A percentile compares a stretch with the other conserved stretches of the same genome.
Conservation (phyloP, 1,284 basidiomycete species). For the Cutaneotrichosporon cutaneum region DNA sequence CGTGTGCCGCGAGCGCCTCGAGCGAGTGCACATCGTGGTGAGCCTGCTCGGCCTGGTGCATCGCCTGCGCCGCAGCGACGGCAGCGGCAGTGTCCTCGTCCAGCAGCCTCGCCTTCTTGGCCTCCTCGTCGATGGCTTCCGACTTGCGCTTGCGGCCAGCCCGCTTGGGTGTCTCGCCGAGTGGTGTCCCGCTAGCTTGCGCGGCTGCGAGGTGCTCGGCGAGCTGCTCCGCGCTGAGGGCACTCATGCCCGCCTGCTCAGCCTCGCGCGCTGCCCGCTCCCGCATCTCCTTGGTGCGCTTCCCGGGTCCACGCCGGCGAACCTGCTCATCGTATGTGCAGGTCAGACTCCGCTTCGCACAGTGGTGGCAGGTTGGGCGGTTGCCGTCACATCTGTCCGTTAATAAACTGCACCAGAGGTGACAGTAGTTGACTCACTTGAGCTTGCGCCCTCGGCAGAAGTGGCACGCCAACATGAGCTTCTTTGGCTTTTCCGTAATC, state of each 20-base stretch:
- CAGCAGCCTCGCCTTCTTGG: slow-evolving; percentile 19
- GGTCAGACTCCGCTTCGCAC: slow-evolving; percentile 35
- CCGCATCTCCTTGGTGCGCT: slow-evolving; percentile 53
- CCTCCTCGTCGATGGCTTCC: slow-evolving; percentile 20
- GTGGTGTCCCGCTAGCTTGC: slow-evolving; percentile 6
- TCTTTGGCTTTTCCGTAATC: slow-evolving; percentile 33
- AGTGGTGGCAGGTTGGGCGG: slow-evolving; percentile 41
- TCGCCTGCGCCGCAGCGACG: slow-evolving; percentile 17
- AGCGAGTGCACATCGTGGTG: slow-evolving; percentile 11
- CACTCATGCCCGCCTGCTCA: slow-evolving; percentile 32
- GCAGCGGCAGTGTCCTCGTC: slow-evolving; percentile 23
- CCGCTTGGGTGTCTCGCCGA: slow-evolving; percentile 21
- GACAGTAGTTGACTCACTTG: slow-evolving; percentile 41
- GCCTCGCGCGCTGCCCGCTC: slow-evolving; percentile 43
- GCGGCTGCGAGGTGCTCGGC: slow-evolving; percentile 20
- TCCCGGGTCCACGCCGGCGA: slow-evolving; percentile 54
- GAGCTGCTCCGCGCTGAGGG: slow-evolving; percentile 15
- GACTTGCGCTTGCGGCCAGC: slow-evolving; percentile 25
- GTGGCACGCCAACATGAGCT: slow-evolving; percentile 53
- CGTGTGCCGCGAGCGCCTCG: slow-evolving; percentile 9
- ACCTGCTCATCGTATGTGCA: slow-evolving; percentile 53
- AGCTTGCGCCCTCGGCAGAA: slow-evolving; percentile 54
- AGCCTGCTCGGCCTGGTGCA: slow-evolving; percentile 2
- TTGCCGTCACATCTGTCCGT: slow-evolving; percentile 38
- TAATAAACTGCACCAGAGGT: neutral